These are phyloP conservation scores for Populus deltoides DNA, from an alignment of 345 rosid species.

Conservation along the genomic window DNA sequence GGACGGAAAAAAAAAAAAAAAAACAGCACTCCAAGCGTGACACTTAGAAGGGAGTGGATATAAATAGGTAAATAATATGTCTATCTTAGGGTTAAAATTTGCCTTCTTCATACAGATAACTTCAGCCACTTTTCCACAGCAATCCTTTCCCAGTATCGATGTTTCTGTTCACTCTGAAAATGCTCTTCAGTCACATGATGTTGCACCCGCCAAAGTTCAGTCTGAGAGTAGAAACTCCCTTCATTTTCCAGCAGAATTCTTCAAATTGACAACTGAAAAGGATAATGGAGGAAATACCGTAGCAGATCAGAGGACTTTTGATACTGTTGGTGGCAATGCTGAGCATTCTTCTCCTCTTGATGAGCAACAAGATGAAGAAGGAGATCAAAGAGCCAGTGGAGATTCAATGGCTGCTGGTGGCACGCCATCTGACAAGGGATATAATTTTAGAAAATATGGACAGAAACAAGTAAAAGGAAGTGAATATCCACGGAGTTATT, in stretches of 20 bases:
- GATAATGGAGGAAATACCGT: conserved; percentile 31
- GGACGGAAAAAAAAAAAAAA: not conserved
- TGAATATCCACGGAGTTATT: conserved; percentile 94
- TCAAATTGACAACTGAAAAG: conserved; percentile 37
- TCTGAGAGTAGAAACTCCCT: conserved; percentile 40
- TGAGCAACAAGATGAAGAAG: conserved; percentile 63
- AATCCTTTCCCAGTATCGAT: conserved; percentile 43
- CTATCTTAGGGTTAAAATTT: conserved; percentile 4
- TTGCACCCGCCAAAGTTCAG: conserved; percentile 35
- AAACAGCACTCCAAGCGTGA: not conserved
- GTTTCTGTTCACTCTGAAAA: conserved; percentile 51
- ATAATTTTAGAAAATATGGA: conserved; percentile 95
- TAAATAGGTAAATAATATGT: not conserved
- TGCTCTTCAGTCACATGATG: conserved; percentile 39
- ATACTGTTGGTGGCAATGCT: conserved; percentile 33
- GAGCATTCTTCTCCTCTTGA: conserved; percentile 62
- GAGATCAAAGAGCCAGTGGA: conserved; percentile 59
- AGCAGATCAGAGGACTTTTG: conserved; percentile 39
- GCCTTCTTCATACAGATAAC: conserved; percentile 22
- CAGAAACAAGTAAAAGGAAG: conserved; percentile 96
- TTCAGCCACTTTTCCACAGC: conserved; percentile 36
- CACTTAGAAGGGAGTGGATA: not conserved
- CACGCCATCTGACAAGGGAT: conserved; percentile 80
- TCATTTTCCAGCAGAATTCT: conserved; percentile 40
- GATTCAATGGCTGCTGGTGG: conserved; percentile 20